Evolutionary conservation across 495 filamentous ascomycete genomes (phyloP).

Genomic region (Daldinia bambusicola): DNA sequence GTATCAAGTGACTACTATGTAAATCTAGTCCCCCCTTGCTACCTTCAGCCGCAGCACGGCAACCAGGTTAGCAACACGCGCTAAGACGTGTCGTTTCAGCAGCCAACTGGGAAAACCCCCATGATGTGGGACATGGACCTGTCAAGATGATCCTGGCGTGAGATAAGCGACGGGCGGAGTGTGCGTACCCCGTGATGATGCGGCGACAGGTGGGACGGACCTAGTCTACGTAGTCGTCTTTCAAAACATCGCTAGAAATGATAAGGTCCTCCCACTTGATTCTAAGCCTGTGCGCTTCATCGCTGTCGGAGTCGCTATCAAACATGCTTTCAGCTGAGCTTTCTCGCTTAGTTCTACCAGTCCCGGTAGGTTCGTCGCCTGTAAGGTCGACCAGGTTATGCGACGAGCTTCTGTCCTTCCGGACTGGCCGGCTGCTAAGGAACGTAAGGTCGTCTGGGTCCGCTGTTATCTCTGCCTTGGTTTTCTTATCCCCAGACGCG

Average conservation of each 20-base stretch:
- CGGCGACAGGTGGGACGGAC: not conserved
- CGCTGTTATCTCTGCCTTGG: not conserved
- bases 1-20: not conserved
- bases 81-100: not conserved
- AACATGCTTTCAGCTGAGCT: not conserved
- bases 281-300: not conserved
- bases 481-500: not conserved
- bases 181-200: not conserved
- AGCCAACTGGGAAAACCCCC: not conserved
- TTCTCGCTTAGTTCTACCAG: not conserved
- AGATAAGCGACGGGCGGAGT: not conserved
- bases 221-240: too few relatives aligned
- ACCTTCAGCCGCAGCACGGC: not conserved
- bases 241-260: not conserved
- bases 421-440: not conserved
- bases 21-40: not conserved
- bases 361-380: not conserved
- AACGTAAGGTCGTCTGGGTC: not conserved
- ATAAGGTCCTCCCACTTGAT: not conserved
- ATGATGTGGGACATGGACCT: not conserved
- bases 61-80: not conserved
- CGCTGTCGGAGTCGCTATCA: not conserved
- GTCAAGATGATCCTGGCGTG: constrained; percentile 1
- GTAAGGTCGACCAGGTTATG: not conserved
- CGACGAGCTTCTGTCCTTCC: not conserved